A percentile compares a stretch with the other conserved stretches of the same genome.
Conservation (phyloP, 768 basidiomycete species). For the Collybiopsis luxurians region DNA sequence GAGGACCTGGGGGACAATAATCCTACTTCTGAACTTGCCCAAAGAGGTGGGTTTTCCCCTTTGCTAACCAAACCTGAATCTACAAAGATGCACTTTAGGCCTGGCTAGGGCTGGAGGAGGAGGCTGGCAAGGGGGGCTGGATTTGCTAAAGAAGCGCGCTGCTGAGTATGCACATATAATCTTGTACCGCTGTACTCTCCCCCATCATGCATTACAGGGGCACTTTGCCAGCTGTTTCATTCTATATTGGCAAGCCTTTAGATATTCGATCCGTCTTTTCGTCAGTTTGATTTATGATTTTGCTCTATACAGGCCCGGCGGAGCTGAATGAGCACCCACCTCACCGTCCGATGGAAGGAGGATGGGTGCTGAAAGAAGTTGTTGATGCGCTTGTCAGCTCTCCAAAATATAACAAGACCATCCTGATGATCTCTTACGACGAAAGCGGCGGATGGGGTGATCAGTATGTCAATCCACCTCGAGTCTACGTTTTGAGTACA, state of each 20-base stretch:
- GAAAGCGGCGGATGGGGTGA: constrained; percentile 7
- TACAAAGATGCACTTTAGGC: not conserved
- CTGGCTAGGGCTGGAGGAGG: constrained; percentile 6
- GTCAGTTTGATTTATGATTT: too few relatives aligned
- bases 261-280: too few relatives aligned
- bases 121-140: constrained; percentile 8
- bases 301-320: not conserved
- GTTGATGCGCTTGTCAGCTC: not conserved
- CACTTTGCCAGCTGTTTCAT: constrained; percentile 6
- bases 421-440: too few relatives aligned
- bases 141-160: constrained; percentile 4
- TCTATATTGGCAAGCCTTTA: constrained; percentile 4
- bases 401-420: not conserved
- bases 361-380: constrained; percentile 1
- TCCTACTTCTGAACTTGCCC: not conserved
- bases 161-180: not conserved
- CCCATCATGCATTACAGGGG: not conserved
- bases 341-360: not conserved
- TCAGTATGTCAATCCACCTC: not conserved
- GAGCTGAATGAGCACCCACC: constrained; percentile 8
- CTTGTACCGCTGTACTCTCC: not conserved
- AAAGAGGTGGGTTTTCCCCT: constrained; percentile 1
- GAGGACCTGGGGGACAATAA: not conserved
- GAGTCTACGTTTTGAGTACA: too few relatives aligned
- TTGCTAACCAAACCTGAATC: not conserved